These are phyloP conservation scores for Nicotiana otophora DNA, from an alignment of 257 asterid species.

Conservation along the genomic window DNA sequence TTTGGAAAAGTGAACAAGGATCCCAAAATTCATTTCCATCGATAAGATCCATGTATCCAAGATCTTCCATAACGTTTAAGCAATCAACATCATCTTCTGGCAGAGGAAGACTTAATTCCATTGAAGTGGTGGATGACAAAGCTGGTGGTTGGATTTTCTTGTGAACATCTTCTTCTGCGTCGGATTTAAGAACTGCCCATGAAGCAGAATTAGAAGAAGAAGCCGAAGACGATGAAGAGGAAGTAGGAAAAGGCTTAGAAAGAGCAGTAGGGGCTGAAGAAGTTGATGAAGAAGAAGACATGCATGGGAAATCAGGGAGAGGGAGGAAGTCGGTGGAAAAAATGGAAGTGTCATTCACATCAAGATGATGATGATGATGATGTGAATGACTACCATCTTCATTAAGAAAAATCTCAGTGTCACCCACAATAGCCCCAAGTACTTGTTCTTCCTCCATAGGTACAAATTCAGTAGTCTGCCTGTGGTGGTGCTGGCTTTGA, in stretches of 20 bases:
- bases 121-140: constrained; percentile 9
- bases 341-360: constrained; percentile 39
- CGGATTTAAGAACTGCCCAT: constrained; percentile 36
- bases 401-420: constrained; percentile 46
- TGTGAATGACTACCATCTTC: constrained; percentile 7
- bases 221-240: constrained; percentile 25
- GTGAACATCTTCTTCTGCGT: constrained; percentile 20
- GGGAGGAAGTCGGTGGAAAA: constrained; percentile 65
- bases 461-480: constrained; percentile 14
- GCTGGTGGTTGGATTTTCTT: constrained; percentile 27
- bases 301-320: constrained; percentile 81
- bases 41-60: constrained; percentile 68
- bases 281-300: constrained; percentile 85
- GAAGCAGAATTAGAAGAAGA: constrained; percentile 27
- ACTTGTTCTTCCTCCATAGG: constrained; percentile 29
- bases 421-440: constrained; percentile 2
- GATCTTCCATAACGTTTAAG: constrained; percentile 52
- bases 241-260: constrained; percentile 16
- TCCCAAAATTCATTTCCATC: constrained; percentile 69
- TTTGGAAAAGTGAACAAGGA: constrained; percentile 54
- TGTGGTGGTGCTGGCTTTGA: not conserved
- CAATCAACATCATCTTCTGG: constrained; percentile 29
- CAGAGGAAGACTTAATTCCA: not conserved
- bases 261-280: constrained; percentile 43
- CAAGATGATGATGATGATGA: constrained; percentile 28